Percentiles rank a stretch among this genome's conserved stretches.
Conservation (phyloP, 805 yeast species). For the Pichia nanzhaoensis region DNA sequence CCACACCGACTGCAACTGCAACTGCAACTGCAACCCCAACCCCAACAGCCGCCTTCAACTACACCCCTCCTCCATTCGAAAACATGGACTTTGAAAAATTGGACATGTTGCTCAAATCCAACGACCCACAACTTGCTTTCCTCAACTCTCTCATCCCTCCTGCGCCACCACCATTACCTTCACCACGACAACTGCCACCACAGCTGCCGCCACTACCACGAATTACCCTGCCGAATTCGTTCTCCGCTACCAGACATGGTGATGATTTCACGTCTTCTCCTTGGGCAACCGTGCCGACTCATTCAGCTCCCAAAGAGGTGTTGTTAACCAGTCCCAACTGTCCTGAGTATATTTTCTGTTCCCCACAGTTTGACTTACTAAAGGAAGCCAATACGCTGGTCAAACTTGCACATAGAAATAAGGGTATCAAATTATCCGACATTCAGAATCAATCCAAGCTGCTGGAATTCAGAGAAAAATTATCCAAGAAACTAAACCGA, state of each 20-base stretch:
- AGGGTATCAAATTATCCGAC: constrained; percentile 9
- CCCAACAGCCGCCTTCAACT: background rate
- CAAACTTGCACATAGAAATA: constrained; percentile 12
- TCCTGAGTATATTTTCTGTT: background rate
- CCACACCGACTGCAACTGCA: background rate
- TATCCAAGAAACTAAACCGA: constrained; percentile 6
- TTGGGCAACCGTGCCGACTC: no score
- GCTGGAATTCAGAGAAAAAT: constrained; percentile 1
- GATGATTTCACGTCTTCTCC: no score
- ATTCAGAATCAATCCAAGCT: constrained; percentile 2
- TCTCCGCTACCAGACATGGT: no score
- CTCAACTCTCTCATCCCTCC: no score
- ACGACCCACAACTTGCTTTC: background rate
- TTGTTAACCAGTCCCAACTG: constrained; percentile 4
- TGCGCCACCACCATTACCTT: no score
- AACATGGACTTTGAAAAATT: constrained; percentile 2
- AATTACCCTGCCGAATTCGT: background rate
- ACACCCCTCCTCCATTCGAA: no score
- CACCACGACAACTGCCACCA: background rate
- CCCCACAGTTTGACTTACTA: constrained; percentile 3
- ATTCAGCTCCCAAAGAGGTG: background rate
- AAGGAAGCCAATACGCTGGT: constrained; percentile 3
- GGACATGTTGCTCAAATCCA: background rate
- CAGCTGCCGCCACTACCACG: background rate
- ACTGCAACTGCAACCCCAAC: background rate